A percentile compares a stretch with the other conserved stretches of the same genome.
phyloP scores from a whole-genome alignment of 805 yeast species.

The Starmerella potacharoeniae region DNA sequence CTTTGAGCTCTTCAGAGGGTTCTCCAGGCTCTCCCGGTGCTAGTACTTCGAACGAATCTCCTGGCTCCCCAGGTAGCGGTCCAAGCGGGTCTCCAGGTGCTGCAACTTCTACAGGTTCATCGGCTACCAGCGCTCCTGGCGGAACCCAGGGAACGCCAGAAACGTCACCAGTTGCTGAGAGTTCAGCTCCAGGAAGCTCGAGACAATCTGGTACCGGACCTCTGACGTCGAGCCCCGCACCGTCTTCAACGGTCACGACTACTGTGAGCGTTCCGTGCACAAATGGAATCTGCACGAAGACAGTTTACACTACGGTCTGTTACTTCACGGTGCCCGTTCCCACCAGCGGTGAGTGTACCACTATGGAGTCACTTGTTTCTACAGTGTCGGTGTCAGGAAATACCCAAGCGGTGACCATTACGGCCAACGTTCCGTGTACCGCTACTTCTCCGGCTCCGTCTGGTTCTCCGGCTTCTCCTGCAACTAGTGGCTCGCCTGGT shows the following conservation, averaged over 20 bases:
- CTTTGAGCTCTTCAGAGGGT: no score
- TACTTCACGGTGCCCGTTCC: slow-evolving; percentile 3
- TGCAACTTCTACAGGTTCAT: no score
- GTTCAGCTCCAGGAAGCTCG: not conserved
- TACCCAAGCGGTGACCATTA: not conserved
- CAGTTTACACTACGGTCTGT: slow-evolving; percentile 10
- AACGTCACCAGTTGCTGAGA: no score
- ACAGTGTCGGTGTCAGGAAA: slow-evolving; percentile 1
- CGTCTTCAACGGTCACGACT: not conserved
- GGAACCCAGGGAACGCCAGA: no score
- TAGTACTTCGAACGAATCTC: no score
- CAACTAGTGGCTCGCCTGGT: no score
- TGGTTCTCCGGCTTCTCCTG: no score
- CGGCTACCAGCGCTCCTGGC: no score
- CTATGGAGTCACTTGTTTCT: not conserved
- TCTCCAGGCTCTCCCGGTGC: no score
- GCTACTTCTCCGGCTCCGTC: no score
- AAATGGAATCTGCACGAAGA: slow-evolving; percentile 6
- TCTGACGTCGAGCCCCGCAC: not conserved
- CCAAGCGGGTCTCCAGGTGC: no score
- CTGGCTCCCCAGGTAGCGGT: no score
- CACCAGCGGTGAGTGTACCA: not conserved
- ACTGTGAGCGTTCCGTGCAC: slow-evolving; percentile 11
- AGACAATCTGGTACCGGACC: not conserved
- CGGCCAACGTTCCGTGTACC: slow-evolving; percentile 1